These are phyloP conservation scores for Oenanthe sinensis DNA, from an alignment of 129 eudicot species.

Conservation along the genomic window DNA sequence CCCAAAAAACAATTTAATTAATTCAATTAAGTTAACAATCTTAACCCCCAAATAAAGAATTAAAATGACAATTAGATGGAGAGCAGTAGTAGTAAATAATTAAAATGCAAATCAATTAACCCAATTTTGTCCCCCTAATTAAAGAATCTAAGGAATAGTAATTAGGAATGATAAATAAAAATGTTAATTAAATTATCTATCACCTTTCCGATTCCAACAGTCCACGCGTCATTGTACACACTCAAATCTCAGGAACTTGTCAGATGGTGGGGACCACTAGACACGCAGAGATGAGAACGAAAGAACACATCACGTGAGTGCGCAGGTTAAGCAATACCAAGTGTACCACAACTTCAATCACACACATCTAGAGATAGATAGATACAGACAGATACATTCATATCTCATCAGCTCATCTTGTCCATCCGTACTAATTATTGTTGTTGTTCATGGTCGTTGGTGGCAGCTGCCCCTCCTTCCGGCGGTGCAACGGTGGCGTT, in stretches of 20 bases:
- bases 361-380: background rate
- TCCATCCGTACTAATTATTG: conserved; percentile 8
- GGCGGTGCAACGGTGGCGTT: conserved; percentile 14
- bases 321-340: conserved; percentile 35
- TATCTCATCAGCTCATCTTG: background rate
- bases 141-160: background rate
- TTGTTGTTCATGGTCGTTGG: conserved; percentile 13
- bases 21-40: background rate
- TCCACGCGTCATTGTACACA: conserved; percentile 16
- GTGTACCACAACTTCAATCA: conserved; percentile 7
- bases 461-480: conserved; percentile 12
- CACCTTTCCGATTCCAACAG: conserved; percentile 1
- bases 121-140: background rate
- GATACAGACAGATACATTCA: conserved; percentile 1
- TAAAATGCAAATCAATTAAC: background rate
- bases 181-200: background rate
- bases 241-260: conserved; percentile 21
- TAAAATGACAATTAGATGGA: background rate
- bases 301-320: conserved; percentile 67
- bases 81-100: background rate
- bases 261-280: conserved; percentile 15
- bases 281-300: conserved; percentile 18
- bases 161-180: background rate
- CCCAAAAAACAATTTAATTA: background rate
- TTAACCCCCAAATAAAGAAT: background rate